These are phyloP conservation scores for Spongiforma sp. DNA, from an alignment of 1,284 basidiomycete genomes.

Conservation along the genomic window DNA sequence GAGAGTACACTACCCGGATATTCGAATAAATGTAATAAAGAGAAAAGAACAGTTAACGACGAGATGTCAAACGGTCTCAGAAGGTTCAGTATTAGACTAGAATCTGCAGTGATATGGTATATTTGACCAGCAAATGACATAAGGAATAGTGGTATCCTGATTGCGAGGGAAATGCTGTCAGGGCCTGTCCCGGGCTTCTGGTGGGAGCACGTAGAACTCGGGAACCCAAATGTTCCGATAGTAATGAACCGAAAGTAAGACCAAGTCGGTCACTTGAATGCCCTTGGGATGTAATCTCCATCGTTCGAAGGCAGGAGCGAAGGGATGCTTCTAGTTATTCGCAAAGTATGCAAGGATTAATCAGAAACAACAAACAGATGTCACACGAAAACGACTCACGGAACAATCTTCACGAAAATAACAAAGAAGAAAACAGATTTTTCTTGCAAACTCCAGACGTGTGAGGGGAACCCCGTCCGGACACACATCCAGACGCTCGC, in stretches of 20 bases:
- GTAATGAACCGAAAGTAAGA: conserved; percentile 25
- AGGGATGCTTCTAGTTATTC: conserved; percentile 3
- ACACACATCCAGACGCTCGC: conserved; percentile 6
- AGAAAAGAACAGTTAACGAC: too few species aligned
- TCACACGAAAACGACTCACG: conserved; percentile 8
- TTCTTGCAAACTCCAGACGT: conserved; percentile 17
- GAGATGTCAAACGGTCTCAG: too few species aligned
- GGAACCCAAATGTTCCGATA: conserved; percentile 24
- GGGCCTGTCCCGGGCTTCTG: neutral
- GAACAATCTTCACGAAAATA: conserved; percentile 3
- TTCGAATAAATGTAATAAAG: too few species aligned
- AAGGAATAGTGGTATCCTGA: too few species aligned
- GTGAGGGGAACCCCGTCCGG: conserved; percentile 2
- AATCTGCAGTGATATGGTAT: too few species aligned
- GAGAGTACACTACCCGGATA: too few species aligned
- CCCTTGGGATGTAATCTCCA: conserved; percentile 14
- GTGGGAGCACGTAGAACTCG: conserved; percentile 23
- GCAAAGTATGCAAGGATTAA: neutral
- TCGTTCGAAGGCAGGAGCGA: conserved; percentile 13
- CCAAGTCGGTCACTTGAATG: conserved; percentile 12
- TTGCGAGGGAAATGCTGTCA: too few species aligned
- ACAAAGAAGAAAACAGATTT: conserved; percentile 9
- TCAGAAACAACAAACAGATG: neutral
- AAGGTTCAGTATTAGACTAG: too few species aligned
- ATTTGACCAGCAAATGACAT: too few species aligned